These are phyloP conservation scores for Cyberlindnera nakhonratchasimensis DNA, from an alignment of 805 yeast genomes.

Conservation along the genomic window DNA sequence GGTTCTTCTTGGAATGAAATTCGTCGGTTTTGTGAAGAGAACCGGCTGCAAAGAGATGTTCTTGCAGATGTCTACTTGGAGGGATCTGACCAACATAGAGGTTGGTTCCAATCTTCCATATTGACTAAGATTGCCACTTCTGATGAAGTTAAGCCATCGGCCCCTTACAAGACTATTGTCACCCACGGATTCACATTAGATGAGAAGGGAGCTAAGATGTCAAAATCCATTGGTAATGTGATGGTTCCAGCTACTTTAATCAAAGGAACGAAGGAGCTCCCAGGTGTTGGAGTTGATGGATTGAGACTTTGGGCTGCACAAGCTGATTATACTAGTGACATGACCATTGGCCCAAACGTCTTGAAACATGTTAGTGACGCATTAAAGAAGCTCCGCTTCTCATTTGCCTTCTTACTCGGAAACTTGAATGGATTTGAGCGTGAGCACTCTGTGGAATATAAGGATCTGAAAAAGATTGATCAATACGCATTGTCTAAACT, in stretches of 20 bases:
- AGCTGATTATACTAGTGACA: conserved; percentile 79
- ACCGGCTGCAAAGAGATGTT: conserved; percentile 38
- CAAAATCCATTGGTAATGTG: conserved; percentile 86
- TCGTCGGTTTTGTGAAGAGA: conserved; percentile 34
- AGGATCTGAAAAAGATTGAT: conserved; percentile 49
- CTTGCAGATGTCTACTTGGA: conserved; percentile 84
- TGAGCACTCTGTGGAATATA: conserved; percentile 35
- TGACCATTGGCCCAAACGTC: conserved; percentile 67
- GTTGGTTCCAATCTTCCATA: conserved; percentile 97
- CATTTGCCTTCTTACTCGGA: conserved; percentile 79
- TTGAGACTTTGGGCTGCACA: conserved; percentile 88
- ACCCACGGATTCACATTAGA: conserved; percentile 96
- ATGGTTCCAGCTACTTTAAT: conserved; percentile 67
- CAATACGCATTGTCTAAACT: conserved; percentile 58
- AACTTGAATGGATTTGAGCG: conserved; percentile 50
- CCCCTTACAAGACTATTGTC: conserved; percentile 72
- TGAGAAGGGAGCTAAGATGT: conserved; percentile 84
- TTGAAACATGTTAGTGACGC: conserved; percentile 75
- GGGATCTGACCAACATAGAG: conserved; percentile 98
- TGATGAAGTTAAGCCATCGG: conserved; percentile 25
- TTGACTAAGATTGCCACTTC: conserved; percentile 64
- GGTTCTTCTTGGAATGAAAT: conserved; percentile 87
- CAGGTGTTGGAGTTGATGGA: conserved; percentile 85
- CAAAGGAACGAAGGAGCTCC: conserved; percentile 50
- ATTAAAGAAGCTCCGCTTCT: conserved; percentile 75